Evolutionary conservation across 202 grass and related monocot genomes (phyloP).

Genomic region (Setaria italica): DNA sequence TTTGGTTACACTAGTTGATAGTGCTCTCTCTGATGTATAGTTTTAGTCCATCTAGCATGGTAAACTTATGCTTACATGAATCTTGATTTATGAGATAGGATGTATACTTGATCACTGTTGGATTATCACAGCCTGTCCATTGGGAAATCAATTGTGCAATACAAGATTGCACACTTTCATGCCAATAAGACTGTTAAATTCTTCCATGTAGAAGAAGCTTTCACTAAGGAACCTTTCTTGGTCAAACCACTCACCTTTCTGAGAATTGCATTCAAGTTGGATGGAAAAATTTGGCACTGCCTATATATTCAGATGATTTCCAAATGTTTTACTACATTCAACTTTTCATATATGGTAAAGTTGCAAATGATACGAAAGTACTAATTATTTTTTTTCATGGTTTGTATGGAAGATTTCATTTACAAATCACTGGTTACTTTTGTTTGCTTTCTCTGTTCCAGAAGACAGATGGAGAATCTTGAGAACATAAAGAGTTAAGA

Average conservation of each 20-base stretch:
- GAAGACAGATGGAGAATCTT: neutral
- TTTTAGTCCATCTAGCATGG: slow-evolving; percentile 9
- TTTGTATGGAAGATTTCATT: slow-evolving; percentile 9
- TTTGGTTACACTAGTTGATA: slow-evolving; percentile 63
- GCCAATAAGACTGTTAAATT: neutral
- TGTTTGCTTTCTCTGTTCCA: slow-evolving; percentile 5
- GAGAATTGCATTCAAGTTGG: neutral
- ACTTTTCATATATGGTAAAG: neutral
- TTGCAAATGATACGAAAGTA: neutral
- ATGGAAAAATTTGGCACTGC: slow-evolving; percentile 1
- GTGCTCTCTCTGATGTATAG: slow-evolving; percentile 37
- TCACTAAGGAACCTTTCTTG: neutral
- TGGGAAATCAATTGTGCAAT: slow-evolving; percentile 17
- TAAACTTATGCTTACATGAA: slow-evolving; percentile 18
- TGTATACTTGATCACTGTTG: slow-evolving; percentile 8
- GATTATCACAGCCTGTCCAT: slow-evolving; percentile 5
- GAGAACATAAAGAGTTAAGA: neutral
- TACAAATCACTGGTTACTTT: neutral
- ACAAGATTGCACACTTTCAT: neutral
- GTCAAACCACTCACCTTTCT: neutral
- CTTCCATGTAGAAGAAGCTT: neutral
- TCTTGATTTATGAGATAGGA: slow-evolving; percentile 12
- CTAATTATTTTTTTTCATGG: neutral
- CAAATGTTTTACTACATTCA: neutral
- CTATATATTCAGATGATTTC: neutral